A percentile compares a stretch with the other conserved stretches of the same genome.
Conservation (phyloP, 1,139 yeast species). For the Yamadazyma dushanensis region DNA sequence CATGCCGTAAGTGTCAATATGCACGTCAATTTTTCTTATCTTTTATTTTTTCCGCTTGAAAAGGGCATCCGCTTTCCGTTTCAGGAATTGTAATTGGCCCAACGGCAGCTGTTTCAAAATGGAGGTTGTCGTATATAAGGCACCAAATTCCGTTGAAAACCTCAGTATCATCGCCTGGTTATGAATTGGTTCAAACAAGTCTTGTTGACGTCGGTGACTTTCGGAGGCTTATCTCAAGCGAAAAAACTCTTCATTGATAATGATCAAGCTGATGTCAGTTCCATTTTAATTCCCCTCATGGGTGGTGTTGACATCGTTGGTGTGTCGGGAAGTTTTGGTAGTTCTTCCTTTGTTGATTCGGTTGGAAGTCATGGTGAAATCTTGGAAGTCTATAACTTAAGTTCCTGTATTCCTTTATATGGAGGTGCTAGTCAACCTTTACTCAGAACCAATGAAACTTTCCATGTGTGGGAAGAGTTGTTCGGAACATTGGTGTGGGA, state of each 20-base stretch:
- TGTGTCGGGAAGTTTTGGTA: constrained; percentile 37
- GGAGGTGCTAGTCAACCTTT: constrained; percentile 38
- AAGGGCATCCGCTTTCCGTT: not conserved
- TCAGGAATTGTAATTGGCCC: not conserved
- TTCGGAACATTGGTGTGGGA: constrained; percentile 43
- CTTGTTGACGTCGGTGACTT: constrained; percentile 3
- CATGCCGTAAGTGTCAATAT: too few species aligned
- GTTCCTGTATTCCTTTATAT: constrained; percentile 38
- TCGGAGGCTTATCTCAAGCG: constrained; percentile 7
- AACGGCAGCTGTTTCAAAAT: not conserved
- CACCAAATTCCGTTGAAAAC: not conserved
- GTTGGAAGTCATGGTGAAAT: constrained; percentile 28
- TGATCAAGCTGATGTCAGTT: constrained; percentile 34
- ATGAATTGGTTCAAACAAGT: constrained; percentile 1
- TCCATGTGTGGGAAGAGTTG: constrained; percentile 35
- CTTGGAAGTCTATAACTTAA: constrained; percentile 28
- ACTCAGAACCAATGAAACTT: constrained; percentile 36
- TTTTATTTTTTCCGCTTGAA: constrained; percentile 1
- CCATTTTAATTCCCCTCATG: constrained; percentile 34
- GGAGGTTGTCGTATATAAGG: not conserved
- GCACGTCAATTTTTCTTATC: too few species aligned
- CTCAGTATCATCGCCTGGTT: not conserved
- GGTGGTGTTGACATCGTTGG: constrained; percentile 41
- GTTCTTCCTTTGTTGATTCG: constrained; percentile 35
- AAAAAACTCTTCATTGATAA: constrained; percentile 39